Conservation (phyloP, 2,329 filamentous ascomycete species). For the Epichloe aotearoae region DNA sequence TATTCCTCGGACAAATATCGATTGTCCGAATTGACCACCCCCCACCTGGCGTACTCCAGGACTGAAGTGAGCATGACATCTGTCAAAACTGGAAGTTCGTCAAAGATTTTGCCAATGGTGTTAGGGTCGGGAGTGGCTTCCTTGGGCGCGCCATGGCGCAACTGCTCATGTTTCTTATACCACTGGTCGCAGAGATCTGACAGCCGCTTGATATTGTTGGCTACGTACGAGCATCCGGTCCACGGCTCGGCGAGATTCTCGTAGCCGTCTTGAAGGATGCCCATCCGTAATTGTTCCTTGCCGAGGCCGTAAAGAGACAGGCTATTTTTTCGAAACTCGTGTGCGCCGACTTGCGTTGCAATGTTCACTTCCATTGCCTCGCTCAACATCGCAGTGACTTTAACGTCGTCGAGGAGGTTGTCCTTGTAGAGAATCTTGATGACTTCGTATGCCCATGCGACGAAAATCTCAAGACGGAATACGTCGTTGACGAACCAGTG, state of each 20-base stretch:
- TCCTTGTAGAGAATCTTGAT: slow-evolving; percentile 61
- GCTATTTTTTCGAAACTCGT: slow-evolving; percentile 62
- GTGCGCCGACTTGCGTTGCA: slow-evolving; percentile 41
- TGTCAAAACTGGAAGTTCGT: slow-evolving; percentile 36
- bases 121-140: slow-evolving; percentile 22
- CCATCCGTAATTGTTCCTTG: slow-evolving; percentile 50
- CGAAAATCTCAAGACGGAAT: slow-evolving; percentile 56
- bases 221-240: slow-evolving; percentile 58
- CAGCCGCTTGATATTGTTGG: slow-evolving; percentile 48
- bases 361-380: slow-evolving; percentile 57
- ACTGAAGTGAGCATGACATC: slow-evolving; percentile 42
- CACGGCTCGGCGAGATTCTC: slow-evolving; percentile 66
- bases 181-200: slow-evolving; percentile 44
- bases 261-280: slow-evolving; percentile 51
- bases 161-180: slow-evolving; percentile 33
- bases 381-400: slow-evolving; percentile 41
- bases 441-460: slow-evolving; percentile 67
- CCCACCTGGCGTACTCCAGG: slow-evolving; percentile 40
- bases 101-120: slow-evolving; percentile 32
- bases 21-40: slow-evolving; percentile 30
- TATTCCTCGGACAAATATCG: slow-evolving; percentile 32
- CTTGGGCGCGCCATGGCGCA: slow-evolving; percentile 17
- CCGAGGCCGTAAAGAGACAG: slow-evolving; percentile 59
- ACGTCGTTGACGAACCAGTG: slow-evolving; percentile 77
- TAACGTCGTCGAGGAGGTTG: slow-evolving; percentile 38